These are phyloP conservation scores for Podila epicladia DNA, from an alignment of 192 early-diverging fungal species.

Conservation along the genomic window DNA sequence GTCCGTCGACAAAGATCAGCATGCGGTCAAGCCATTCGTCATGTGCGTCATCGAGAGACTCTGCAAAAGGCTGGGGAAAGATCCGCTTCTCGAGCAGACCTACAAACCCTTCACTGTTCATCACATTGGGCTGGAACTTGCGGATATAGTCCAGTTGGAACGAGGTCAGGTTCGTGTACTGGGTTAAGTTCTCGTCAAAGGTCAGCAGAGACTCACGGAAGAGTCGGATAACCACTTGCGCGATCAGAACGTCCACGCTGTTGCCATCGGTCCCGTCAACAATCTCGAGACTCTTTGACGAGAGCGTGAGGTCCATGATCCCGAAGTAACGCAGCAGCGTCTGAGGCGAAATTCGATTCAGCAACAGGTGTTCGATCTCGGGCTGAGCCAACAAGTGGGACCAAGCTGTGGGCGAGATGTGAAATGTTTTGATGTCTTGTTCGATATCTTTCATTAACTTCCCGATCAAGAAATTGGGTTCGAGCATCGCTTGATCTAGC, in stretches of 20 bases:
- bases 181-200: conserved; percentile 1
- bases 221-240: conserved; percentile 12
- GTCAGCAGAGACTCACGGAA: neutral
- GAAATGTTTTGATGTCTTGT: neutral
- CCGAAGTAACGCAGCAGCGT: conserved; percentile 5
- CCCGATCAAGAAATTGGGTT: neutral
- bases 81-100: conserved; percentile 28
- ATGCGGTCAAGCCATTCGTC: conserved; percentile 31
- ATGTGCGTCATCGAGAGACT: neutral
- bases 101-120: conserved; percentile 37
- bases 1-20: conserved; percentile 23
- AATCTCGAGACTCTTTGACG: conserved; percentile 9
- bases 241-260: conserved; percentile 12
- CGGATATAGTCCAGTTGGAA: conserved; percentile 20
- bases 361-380: neutral
- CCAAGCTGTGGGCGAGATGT: conserved; percentile 12
- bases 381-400: conserved; percentile 18
- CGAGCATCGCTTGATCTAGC: conserved; percentile 9
- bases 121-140: neutral
- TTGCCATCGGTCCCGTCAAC: conserved; percentile 9
- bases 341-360: neutral
- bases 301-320: conserved; percentile 5
- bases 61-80: conserved; percentile 4
- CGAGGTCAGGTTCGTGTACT: conserved; percentile 8
- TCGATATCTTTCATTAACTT: conserved; percentile 8